Conservation (phyloP, 2,329 filamentous ascomycete species). For the Pleomassaria siparia region DNA sequence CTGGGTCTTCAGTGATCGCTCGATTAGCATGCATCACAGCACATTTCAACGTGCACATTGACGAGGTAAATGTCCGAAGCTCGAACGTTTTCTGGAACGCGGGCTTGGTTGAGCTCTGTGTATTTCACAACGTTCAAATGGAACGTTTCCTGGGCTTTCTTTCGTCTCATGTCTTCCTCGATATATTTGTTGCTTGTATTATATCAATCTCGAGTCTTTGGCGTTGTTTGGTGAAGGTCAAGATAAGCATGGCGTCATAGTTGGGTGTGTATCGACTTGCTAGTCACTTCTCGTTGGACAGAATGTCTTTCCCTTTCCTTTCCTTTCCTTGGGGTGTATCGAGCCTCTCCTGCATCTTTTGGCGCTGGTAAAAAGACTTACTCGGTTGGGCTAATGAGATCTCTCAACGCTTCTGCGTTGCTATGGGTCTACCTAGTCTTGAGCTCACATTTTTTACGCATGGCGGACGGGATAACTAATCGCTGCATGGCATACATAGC, state of each 20-base stretch:
- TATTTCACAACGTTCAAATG: background rate
- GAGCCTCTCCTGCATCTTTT: background rate
- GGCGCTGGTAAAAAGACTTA: background rate
- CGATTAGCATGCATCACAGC: background rate
- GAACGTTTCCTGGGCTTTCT: background rate
- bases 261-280: too few relatives aligned
- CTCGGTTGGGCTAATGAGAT: background rate
- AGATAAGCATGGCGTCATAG: too few relatives aligned
- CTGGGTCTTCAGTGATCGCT: slow-evolving; percentile 61
- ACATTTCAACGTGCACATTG: too few relatives aligned
- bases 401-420: background rate
- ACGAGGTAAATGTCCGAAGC: too few relatives aligned
- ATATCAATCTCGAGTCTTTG: background rate
- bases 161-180: background rate
- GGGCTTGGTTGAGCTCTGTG: background rate
- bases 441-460: background rate
- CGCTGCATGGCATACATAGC: too few relatives aligned
- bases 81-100: background rate
- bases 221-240: too few relatives aligned
- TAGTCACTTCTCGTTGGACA: background rate
- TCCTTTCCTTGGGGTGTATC: background rate
- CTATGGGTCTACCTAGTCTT: background rate
- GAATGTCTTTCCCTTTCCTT: background rate
- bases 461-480: background rate
- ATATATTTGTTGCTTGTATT: background rate